phyloP scores from a whole-genome alignment of 1,284 basidiomycete genomes.

The Gymnopus androsaceus region DNA sequence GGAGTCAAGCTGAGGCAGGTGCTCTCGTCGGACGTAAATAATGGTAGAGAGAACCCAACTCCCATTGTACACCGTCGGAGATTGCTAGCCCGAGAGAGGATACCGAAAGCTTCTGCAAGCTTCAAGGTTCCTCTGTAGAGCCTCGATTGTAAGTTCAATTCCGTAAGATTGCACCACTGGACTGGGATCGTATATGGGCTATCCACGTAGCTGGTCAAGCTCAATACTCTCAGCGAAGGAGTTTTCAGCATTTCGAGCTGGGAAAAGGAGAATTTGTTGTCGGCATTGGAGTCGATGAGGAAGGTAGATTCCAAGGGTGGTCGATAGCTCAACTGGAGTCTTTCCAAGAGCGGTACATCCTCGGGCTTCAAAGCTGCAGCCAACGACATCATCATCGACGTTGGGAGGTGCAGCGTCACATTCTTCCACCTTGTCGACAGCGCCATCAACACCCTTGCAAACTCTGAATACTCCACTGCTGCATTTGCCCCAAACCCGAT shows the following conservation, averaged over 20 bases:
- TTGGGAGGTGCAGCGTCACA: neutral
- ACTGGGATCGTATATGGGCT: neutral
- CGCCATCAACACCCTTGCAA: neutral
- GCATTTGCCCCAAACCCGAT: neutral
- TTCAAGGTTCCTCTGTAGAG: neutral
- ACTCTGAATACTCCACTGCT: neutral
- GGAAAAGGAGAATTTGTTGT: neutral
- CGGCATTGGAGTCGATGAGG: neutral
- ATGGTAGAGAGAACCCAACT: neutral
- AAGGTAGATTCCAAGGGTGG: neutral
- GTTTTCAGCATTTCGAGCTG: neutral
- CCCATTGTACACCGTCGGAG: neutral
- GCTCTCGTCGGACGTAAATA: neutral
- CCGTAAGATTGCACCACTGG: neutral
- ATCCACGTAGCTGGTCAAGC: neutral
- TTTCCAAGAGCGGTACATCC: neutral
- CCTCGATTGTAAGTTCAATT: neutral
- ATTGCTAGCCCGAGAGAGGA: neutral
- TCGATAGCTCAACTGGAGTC: neutral
- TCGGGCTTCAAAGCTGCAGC: neutral
- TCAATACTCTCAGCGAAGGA: neutral
- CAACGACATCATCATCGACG: neutral
- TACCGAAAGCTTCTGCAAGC: neutral
- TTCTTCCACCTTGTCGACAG: neutral
- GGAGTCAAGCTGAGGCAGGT: neutral